Conservation (phyloP, 1,284 basidiomycete genomes). For the Cystobasidiaceae sp. region DNA sequence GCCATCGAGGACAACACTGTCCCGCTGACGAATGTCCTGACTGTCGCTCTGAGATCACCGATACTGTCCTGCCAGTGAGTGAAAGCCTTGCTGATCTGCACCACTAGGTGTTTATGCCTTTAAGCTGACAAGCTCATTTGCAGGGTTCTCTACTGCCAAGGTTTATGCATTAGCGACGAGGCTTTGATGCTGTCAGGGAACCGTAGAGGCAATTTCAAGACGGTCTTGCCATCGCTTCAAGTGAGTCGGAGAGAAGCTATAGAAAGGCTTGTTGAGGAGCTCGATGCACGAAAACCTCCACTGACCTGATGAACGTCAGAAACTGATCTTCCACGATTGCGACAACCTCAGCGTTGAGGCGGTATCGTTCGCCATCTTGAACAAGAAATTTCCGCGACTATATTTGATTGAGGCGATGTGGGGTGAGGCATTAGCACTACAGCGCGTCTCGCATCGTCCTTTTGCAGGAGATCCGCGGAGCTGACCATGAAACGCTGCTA, state of each 20-base stretch:
- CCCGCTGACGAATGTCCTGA: background rate
- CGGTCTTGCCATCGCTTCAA: background rate
- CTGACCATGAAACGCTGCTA: too few species aligned
- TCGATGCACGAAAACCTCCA: background rate
- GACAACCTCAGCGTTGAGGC: background rate
- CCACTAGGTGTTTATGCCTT: background rate
- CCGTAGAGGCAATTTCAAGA: background rate
- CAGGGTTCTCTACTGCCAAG: background rate
- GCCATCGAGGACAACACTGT: background rate
- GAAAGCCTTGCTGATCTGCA: background rate
- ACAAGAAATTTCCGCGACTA: background rate
- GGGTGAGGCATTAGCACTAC: background rate
- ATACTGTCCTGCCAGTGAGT: slow-evolving; percentile 8
- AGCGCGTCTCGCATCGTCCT: background rate
- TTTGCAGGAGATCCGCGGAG: too few species aligned
- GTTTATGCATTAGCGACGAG: background rate
- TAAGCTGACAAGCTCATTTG: background rate
- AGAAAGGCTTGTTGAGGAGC: too few species aligned
- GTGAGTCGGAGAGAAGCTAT: too few species aligned
- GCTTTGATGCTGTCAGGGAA: background rate
- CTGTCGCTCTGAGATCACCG: background rate
- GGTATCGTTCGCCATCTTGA: background rate
- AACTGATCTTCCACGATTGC: slow-evolving; percentile 3
- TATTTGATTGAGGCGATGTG: background rate
- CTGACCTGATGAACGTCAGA: background rate